Base-by-base conservation (phyloP, 306 rosid genomes). In the Rubus parviflorus region DNA sequence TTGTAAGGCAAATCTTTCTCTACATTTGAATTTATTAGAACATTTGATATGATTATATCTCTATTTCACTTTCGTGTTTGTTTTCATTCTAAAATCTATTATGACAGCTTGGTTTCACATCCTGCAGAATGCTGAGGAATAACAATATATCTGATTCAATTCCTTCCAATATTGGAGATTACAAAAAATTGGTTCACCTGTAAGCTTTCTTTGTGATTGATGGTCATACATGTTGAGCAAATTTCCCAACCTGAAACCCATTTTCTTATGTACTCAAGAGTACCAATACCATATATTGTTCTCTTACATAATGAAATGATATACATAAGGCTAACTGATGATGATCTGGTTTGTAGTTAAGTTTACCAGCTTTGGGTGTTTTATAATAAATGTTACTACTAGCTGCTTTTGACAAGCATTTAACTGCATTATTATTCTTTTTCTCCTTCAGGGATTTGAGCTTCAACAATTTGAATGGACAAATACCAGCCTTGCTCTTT, bases 401-500 rank as follows among this genome's bases (percentile, higher is more conserved):
- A 10, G 48, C 51, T 54, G 54, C 38, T 15, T 61, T 78, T 41
- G 7, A 5, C 53, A 6, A 72, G 19, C 42, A 19, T 60, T 0
- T n/a, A 25, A 64, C 68, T 70, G 20, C 79, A 20, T 38, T 83
- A 45, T 58, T 9, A n/a, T 68, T 63, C 69, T 54, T 60, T 54
- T 77, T 23, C 73, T 7, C 0, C 63, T 89, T 46, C 82, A 94
- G 98, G 89, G 98, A 92, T 82, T 81, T 94, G 79, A 94, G 98
- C 90, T 94, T 94, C 93, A 94, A 94, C 82, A 89, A 85, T 72
- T 72, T 94, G 72, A 77, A 73, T 3, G 94, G 96, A 70, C 85
- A 75, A 65, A 81, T 90, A 82, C 88, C 88, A 4, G 77, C n/a
- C 72, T 83, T 90, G 54, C 86, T 94, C 76, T 92, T 92, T 89